Percentiles rank a stretch among this genome's conserved stretches.
Conservation (phyloP, 1,139 yeast species). For the Lodderomyces jiufengensis region DNA sequence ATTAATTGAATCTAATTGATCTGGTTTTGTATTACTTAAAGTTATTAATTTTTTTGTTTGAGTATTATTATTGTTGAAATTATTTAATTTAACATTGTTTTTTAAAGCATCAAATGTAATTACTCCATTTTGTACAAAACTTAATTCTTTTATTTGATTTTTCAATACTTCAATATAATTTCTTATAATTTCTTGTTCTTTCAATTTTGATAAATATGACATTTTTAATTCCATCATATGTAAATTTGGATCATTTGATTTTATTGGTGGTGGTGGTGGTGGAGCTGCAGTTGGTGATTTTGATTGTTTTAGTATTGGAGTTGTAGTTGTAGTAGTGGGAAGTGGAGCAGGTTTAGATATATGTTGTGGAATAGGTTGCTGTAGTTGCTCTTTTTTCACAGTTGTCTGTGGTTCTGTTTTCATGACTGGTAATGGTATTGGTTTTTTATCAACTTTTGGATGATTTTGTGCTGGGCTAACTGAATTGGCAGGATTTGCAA, state of each 20-base stretch:
- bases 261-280: slow-evolving; percentile 13
- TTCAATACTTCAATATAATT: slow-evolving; percentile 44
- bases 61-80: slow-evolving; percentile 2
- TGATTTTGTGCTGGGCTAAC: no score
- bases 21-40: slow-evolving; percentile 17
- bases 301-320: neutral
- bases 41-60: slow-evolving; percentile 7
- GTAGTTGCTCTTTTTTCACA: no score
- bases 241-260: slow-evolving; percentile 15
- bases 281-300: slow-evolving; percentile 1
- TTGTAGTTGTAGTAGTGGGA: neutral
- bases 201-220: slow-evolving; percentile 36
- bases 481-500: no score
- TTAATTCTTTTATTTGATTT: slow-evolving; percentile 44
- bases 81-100: slow-evolving; percentile 7
- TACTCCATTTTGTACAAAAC: slow-evolving; percentile 46
- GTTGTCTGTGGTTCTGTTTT: neutral
- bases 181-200: slow-evolving; percentile 44
- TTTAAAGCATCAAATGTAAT: slow-evolving; percentile 44
- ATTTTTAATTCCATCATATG: slow-evolving; percentile 26
- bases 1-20: slow-evolving; percentile 40
- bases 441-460: no score
- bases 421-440: no score
- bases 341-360: no score
- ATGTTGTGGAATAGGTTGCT: no score